Evolutionary conservation across 2,329 filamentous ascomycete species (phyloP).

Genomic region (Aspergillus fumigatiaffinis): DNA sequence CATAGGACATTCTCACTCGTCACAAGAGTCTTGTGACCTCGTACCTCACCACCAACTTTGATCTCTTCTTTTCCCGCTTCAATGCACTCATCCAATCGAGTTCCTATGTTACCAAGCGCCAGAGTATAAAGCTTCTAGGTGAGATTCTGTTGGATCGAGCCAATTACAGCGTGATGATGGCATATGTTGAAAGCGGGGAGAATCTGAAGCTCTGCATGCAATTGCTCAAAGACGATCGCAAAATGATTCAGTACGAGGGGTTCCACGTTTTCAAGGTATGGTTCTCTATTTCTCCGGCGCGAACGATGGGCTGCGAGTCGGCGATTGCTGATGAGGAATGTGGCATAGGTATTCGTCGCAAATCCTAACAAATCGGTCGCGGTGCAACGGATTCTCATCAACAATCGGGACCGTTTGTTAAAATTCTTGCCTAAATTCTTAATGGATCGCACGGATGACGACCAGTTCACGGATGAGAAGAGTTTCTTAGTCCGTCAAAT

Average conservation of each 20-base stretch:
- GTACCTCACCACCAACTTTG: constrained; percentile 86
- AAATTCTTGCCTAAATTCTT: constrained; percentile 87
- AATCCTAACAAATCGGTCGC: constrained; percentile 98
- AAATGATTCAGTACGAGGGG: constrained; percentile 99
- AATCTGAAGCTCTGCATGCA: constrained; percentile 99
- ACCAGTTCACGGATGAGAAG: constrained; percentile 97
- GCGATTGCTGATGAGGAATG: constrained; percentile 18
- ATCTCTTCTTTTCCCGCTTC: constrained; percentile 87
- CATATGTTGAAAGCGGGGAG: constrained; percentile 90
- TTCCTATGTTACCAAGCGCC: constrained; percentile 95
- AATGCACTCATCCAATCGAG: constrained; percentile 84
- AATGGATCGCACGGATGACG: constrained; percentile 91
- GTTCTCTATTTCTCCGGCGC: not conserved
- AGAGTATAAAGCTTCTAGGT: constrained; percentile 94
- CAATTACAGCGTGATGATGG: constrained; percentile 98
- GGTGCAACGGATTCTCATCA: constrained; percentile 91
- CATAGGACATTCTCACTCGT: constrained; percentile 83
- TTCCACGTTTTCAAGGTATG: constrained; percentile 94
- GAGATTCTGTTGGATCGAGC: constrained; percentile 91
- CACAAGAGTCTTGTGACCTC: constrained; percentile 88
- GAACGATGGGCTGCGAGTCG: not conserved
- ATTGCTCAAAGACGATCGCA: constrained; percentile 85
- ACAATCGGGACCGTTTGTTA: constrained; percentile 88
- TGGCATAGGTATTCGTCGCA: constrained; percentile 77
- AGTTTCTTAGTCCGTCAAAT: constrained; percentile 97